These are phyloP conservation scores for Biscutella laevigata DNA, from an alignment of 441 rosid species.

Conservation along the genomic window DNA sequence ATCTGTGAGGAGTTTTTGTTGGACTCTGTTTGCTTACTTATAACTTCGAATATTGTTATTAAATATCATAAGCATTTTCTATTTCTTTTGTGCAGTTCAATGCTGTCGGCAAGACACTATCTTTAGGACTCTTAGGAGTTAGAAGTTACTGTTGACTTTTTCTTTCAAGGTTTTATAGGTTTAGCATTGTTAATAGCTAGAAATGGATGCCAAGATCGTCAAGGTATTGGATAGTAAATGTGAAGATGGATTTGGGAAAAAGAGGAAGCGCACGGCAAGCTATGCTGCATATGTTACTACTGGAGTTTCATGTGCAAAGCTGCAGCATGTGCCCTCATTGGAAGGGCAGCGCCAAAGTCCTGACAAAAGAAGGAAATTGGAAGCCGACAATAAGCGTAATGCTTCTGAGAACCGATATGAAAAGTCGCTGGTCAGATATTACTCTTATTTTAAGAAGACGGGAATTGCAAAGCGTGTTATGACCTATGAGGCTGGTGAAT, in stretches of 20 bases:
- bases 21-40: too few relatives aligned
- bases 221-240: constrained; percentile 63
- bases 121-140: constrained; percentile 16
- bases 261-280: constrained; percentile 45
- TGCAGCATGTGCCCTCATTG: constrained; percentile 26
- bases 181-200: constrained; percentile 35
- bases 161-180: constrained; percentile 28
- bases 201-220: constrained; percentile 60
- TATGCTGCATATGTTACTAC: constrained; percentile 29
- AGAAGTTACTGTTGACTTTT: constrained; percentile 13
- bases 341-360: constrained; percentile 26
- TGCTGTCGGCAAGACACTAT: not conserved
- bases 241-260: constrained; percentile 31
- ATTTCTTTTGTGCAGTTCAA: constrained; percentile 19
- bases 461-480: constrained; percentile 62
- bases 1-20: too few relatives aligned
- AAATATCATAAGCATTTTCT: not conserved
- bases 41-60: not conserved
- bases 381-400: constrained; percentile 25
- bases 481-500: constrained; percentile 62
- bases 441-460: constrained; percentile 64
- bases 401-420: constrained; percentile 31
- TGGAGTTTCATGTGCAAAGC: constrained; percentile 35
- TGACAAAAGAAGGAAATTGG: constrained; percentile 42
- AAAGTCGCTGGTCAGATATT: constrained; percentile 48